Conservation (phyloP, 257 asterid species). For the Rubia yunnanensis region DNA sequence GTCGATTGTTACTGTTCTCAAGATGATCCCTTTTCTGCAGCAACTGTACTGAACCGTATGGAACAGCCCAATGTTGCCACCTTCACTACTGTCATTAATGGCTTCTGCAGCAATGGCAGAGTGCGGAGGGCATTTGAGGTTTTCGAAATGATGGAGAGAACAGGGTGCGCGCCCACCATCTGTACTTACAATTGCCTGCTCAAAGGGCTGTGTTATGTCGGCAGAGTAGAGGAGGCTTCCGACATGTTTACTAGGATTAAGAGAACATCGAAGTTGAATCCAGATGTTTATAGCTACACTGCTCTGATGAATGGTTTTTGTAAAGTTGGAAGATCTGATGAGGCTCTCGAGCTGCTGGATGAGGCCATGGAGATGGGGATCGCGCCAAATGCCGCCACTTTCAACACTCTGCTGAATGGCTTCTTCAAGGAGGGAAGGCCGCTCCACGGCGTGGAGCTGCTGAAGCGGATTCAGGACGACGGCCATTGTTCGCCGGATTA, state of each 20-base stretch:
- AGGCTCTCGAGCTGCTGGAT: constrained; percentile 53
- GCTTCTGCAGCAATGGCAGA: constrained; percentile 47
- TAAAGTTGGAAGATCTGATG: constrained; percentile 66
- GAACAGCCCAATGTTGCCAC: constrained; percentile 49
- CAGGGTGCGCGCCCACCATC: constrained; percentile 62
- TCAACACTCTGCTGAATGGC: constrained; percentile 64
- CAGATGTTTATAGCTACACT: constrained; percentile 60
- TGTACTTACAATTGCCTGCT: constrained; percentile 64
- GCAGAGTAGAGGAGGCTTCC: constrained; percentile 67
- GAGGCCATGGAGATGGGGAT: constrained; percentile 45
- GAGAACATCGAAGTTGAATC: constrained; percentile 36
- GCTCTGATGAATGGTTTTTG: constrained; percentile 79
- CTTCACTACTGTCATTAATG: constrained; percentile 50
- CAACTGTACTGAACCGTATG: constrained; percentile 30
- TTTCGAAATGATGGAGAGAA: constrained; percentile 45
- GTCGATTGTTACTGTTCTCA: constrained; percentile 43
- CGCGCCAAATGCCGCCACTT: constrained; percentile 49
- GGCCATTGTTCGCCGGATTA: constrained; percentile 48
- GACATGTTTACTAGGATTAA: constrained; percentile 29
- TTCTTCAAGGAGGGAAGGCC: constrained; percentile 74
- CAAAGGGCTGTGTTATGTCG: constrained; percentile 75
- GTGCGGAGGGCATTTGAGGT: constrained; percentile 43
- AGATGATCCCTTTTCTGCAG: constrained; percentile 36
- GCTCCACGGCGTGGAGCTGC: constrained; percentile 37
- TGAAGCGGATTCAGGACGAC: constrained; percentile 47